Evolutionary conservation across 1,284 basidiomycete species (phyloP), one percentile per base, ranked within the genome.

Genomic region (Rhizopogon hawkerae): DNA sequence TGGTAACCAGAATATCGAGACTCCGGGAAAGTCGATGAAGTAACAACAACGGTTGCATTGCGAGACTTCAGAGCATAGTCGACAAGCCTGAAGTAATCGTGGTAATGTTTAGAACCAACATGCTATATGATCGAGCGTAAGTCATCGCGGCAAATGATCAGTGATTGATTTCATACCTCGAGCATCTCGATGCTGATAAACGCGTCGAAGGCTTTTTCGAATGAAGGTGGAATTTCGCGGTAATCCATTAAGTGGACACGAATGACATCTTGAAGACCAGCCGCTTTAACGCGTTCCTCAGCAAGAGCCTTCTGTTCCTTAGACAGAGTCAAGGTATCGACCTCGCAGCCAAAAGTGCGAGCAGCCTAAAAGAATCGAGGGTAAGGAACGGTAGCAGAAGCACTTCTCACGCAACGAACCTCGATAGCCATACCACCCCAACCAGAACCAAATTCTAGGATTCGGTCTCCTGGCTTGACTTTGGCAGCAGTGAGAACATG

Each of bases 171-270:
- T 11, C 76, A 50, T 66, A 84, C 77, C 72, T 94, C 92, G 42
- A 94, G 75, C 92, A 95, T 94, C 68, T 94, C 92, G 54, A 93
- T 83, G 59, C 87, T 90, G 43, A 94, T 72, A 56, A 94, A 89
- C 2, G 90, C 84, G 63, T 95, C 92, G 54, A 94, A 93, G 1
- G 81, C 74, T 54, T 85, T 79, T 64, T 85, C 80, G 61, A 85
- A 92, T 42, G 81, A 76, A 7, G 78, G 67, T 5, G 89, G 89
- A 36, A 90, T 79, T 55, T 89, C 84, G 38, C 82, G 79, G 65
- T 94, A 95, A 66, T 95, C 92, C 69, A 92, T 75, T 37, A 94
- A 74, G 65, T 93, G 90, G 21, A 95, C 87, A 5, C 81, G 81
- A 59, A 94, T 82, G 38, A 76, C 76, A 45, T 73, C 77, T 50